These are phyloP conservation scores for Myxozyma nipponensis DNA, from an alignment of 805 yeast genomes.

Conservation along the genomic window DNA sequence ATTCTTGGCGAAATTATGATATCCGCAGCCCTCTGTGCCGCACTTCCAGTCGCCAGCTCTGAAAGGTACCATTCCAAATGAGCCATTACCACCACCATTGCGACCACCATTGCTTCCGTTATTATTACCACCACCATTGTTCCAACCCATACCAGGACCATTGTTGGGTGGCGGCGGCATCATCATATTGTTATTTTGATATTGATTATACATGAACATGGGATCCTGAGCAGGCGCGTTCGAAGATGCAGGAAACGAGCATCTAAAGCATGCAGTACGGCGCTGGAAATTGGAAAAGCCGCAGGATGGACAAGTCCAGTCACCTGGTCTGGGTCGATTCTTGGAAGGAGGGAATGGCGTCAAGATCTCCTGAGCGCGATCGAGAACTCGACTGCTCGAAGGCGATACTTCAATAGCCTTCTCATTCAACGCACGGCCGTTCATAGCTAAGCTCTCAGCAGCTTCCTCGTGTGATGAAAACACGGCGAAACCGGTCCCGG, in stretches of 20 bases:
- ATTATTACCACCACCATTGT: conserved; percentile 26
- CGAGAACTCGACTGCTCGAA: conserved; percentile 71
- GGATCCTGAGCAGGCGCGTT: conserved; percentile 67
- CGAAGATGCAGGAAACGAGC: conserved; percentile 75
- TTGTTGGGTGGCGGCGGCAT: conserved; percentile 17
- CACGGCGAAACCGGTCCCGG: conserved; percentile 75
- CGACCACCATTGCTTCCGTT: conserved; percentile 21
- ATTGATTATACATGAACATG: conserved; percentile 38
- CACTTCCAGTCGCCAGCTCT: conserved; percentile 98
- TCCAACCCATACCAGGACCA: conserved; percentile 25
- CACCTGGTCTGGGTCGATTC: conserved; percentile 92
- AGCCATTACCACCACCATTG: conserved; percentile 30
- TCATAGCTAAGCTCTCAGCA: conserved; percentile 67
- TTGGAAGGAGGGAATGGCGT: conserved; percentile 81
- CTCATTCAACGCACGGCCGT: conserved; percentile 72
- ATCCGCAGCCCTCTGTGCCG: conserved; percentile 67
- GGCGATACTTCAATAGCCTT: conserved; percentile 81
- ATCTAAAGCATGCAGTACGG: conserved; percentile 88
- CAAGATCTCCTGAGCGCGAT: conserved; percentile 74
- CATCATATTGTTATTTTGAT: conserved; percentile 25
- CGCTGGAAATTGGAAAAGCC: conserved; percentile 94
- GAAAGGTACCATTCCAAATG: conserved; percentile 67
- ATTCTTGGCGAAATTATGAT: conserved; percentile 91
- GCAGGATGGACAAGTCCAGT: conserved; percentile 97
- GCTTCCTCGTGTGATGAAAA: conserved; percentile 86